Percentiles rank a stretch among this genome's conserved stretches.
Conservation (phyloP, 2,329 filamentous ascomycete genomes). For the Penicillium sp. region DNA sequence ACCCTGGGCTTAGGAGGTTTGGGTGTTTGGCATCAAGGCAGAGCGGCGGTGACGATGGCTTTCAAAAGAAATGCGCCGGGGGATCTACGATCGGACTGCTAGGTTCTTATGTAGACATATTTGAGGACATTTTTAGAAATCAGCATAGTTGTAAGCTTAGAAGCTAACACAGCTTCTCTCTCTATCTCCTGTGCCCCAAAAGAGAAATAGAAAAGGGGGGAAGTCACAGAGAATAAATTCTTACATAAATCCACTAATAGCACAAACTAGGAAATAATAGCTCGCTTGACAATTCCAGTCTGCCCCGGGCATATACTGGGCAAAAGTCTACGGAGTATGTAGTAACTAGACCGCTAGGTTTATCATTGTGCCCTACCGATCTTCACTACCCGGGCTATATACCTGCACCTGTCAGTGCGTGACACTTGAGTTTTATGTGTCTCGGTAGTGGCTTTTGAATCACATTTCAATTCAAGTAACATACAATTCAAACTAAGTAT, state of each 20-base stretch:
- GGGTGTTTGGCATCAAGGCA: background rate
- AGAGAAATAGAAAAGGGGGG: background rate
- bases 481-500: background rate
- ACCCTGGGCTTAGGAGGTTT: no score
- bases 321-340: background rate
- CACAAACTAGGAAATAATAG: background rate
- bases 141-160: no score
- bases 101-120: no score
- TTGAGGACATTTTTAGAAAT: background rate
- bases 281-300: background rate
- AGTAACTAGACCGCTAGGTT: background rate
- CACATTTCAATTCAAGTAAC: background rate
- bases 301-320: background rate
- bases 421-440: background rate
- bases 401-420: background rate
- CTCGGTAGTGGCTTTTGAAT: background rate
- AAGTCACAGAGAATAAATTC: background rate
- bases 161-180: background rate
- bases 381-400: no score
- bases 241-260: background rate
- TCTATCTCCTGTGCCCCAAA: background rate
- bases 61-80: background rate
- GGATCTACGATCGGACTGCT: background rate
- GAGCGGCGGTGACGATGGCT: background rate
- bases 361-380: background rate